These are phyloP conservation scores for Venturia nashicola DNA, from an alignment of 2,329 filamentous ascomycete species.

Conservation along the genomic window DNA sequence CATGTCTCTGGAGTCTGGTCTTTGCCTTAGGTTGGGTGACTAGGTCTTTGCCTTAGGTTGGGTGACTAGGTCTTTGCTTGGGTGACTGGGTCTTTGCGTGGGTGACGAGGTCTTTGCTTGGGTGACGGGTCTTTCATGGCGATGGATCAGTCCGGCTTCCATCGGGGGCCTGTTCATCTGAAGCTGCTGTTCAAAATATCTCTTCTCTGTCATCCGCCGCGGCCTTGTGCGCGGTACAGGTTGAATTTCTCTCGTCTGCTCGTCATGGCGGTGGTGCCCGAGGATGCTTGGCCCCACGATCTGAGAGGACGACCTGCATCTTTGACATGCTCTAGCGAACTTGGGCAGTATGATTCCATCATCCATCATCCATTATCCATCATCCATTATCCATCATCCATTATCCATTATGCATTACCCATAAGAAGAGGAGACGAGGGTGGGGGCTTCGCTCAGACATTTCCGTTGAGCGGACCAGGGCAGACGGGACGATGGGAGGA, in stretches of 20 bases:
- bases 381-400: no score
- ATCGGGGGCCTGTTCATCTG: not conserved
- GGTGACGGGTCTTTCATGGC: not conserved
- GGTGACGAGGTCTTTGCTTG: no score
- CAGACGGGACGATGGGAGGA: not conserved
- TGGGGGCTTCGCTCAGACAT: not conserved
- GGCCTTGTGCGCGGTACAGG: not conserved
- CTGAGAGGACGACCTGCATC: not conserved
- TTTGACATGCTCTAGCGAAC: not conserved
- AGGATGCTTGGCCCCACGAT: not conserved
- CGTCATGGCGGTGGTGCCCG: not conserved
- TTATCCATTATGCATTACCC: no score
- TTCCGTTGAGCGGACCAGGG: conserved; percentile 1
- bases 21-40: no score
- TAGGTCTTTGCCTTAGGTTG: no score
- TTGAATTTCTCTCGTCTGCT: not conserved
- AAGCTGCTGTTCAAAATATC: not conserved
- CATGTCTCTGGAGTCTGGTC: not conserved
- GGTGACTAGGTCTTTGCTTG: no score
- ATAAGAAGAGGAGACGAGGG: conserved; percentile 3
- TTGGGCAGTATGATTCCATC: not conserved
- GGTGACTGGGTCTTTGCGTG: no score
- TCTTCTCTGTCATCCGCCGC: not conserved
- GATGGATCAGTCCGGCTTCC: not conserved
- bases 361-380: no score